Evolutionary conservation across 257 asterid species (phyloP).

Genomic region (Ligustrum vulgare): DNA sequence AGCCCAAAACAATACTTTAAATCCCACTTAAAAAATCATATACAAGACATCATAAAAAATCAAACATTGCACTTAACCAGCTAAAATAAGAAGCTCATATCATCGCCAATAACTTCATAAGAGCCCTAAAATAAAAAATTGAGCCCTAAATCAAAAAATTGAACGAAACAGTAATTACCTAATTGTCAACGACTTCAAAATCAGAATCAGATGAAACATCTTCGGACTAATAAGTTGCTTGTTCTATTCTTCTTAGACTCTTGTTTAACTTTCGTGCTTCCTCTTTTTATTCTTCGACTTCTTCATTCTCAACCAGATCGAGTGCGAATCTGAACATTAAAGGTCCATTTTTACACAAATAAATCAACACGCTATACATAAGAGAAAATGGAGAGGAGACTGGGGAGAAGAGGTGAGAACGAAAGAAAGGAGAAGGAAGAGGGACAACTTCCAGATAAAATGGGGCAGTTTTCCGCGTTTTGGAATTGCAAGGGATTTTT

Average conservation of each 20-base stretch:
- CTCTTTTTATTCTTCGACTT: slow-evolving; percentile 15
- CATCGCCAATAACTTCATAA: neutral
- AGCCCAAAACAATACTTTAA: neutral
- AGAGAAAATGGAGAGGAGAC: no score
- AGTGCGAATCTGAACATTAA: no score
- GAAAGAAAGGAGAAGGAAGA: no score
- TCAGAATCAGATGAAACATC: slow-evolving; percentile 34
- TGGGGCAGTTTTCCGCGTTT: no score
- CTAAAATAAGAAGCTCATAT: neutral
- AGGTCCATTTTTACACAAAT: no score
- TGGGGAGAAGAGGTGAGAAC: no score
- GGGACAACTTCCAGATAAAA: no score
- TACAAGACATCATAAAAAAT: no score
- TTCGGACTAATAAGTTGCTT: slow-evolving; percentile 37
- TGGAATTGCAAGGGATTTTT: no score
- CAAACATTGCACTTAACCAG: neutral
- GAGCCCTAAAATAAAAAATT: neutral
- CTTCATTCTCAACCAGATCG: slow-evolving; percentile 20
- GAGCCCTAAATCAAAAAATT: no score
- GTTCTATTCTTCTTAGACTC: slow-evolving; percentile 26
- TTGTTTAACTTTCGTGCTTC: slow-evolving; percentile 22
- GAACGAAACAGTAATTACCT: slow-evolving; percentile 22
- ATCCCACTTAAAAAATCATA: no score
- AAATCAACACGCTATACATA: no score
- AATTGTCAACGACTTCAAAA: slow-evolving; percentile 27